Base-by-base conservation (phyloP, 768 basidiomycete species). In the Dacryopinax primogenitus region DNA sequence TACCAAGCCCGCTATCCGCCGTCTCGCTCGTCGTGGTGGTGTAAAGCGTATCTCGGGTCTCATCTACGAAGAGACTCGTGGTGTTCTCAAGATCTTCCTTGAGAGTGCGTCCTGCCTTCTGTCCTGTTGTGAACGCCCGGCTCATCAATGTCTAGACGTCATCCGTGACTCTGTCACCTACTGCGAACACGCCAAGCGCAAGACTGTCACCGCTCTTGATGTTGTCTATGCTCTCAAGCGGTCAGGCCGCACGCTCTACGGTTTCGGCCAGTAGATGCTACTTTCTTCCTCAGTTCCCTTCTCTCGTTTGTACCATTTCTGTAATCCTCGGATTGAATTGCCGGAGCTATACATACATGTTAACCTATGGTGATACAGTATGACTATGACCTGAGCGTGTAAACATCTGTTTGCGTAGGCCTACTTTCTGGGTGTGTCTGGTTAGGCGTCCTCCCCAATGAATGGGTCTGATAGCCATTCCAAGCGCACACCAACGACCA, bases 181-280 rank as follows among this genome's bases (percentile, higher is more conserved):
- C 78, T 79, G 78, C 67, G 79, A 80, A 71, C 79, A 80, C 77
- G 78, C 79, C 70, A 80, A 80, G 73, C 70, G 76, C 67, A 78
- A 78, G 74, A 80, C 79, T 58, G 81, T 83, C 68, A 84, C 82
- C 16, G 81, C 82, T 21, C 81, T 84, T 72, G 82, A 84, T 70
- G 82, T 84, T 68, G 82, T 84, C 68, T 83, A 84, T 74, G 82
- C 82, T 23, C 78, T 83, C 71, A 83, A 84, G 78, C 75, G 82
- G 65, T 82, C 81, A 63, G 82, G 82, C 63, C 77, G 81, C 68
- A 82, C 82, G 65, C 79, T 84, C 67, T 83, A 83, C 75, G 82
- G 82, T 72, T 83, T 81, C 76, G 79, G 79, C 68, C 75, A 77
- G 64, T 80, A 74, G 76, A 64, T 68, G 58, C 33, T 39, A 62